Evolutionary conservation across 306 rosid species (phyloP).

Genomic region (barrel medic (Medicago truncatula)): MtrunA17r5.0-ANR NC_053042.1:12520001-12520500

Average conservation of each 20-base stretch:
- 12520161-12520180: constrained; percentile 3
- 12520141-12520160: constrained; percentile 1
- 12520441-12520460: constrained; percentile 18
- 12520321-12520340: constrained; percentile 5
- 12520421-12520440: constrained; percentile 36
- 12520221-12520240: constrained; percentile 34
- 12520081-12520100: constrained; percentile 45
- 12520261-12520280: constrained; percentile 40
- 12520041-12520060: constrained; percentile 35
- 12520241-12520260: constrained; percentile 33
- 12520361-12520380: constrained; percentile 29
- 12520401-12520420: constrained; percentile 34
- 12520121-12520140: constrained; percentile 17
- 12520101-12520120: constrained; percentile 22
- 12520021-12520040: constrained; percentile 18
- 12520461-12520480: constrained; percentile 30
- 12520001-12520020: constrained; percentile 16
- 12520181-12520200: constrained; percentile 34
- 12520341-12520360: constrained; percentile 35
- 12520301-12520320: constrained; percentile 28
- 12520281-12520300: constrained; percentile 49
- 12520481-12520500: constrained; percentile 42
- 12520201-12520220: constrained; percentile 41
- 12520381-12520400: constrained; percentile 33
- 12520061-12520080: constrained; percentile 39